Percentiles rank a stretch among this genome's conserved stretches.
Conservation (phyloP, 192 early-diverging fungal genomes). For the Coemansia sp. region DNA sequence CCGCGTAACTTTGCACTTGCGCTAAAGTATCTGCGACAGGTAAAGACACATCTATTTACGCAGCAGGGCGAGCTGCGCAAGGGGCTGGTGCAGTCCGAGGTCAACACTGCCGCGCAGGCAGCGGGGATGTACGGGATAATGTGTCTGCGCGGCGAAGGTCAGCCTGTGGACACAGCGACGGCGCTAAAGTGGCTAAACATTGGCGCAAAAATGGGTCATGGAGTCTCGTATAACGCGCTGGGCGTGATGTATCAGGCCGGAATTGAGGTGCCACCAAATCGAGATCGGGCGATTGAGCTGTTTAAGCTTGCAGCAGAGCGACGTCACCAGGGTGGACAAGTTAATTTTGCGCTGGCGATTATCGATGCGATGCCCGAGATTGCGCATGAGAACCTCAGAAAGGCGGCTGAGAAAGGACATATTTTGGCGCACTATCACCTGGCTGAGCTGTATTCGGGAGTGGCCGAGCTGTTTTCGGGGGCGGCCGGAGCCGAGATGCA, state of each 20-base stretch:
- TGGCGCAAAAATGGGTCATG: slow-evolving; percentile 65
- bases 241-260: slow-evolving; percentile 83
- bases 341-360: slow-evolving; percentile 61
- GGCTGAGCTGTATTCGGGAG: slow-evolving; percentile 64
- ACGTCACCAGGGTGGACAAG: slow-evolving; percentile 76
- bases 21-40: slow-evolving; percentile 25
- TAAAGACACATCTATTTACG: slow-evolving; percentile 18
- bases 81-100: slow-evolving; percentile 25
- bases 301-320: slow-evolving; percentile 69
- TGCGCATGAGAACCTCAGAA: slow-evolving; percentile 58
- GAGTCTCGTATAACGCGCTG: slow-evolving; percentile 67
- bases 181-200: slow-evolving; percentile 79
- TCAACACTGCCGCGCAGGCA: slow-evolving; percentile 60
- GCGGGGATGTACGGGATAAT: slow-evolving; percentile 82
- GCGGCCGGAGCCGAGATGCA: slow-evolving; percentile 31
- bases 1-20: slow-evolving; percentile 26
- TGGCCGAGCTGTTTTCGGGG: slow-evolving; percentile 57
- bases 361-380: slow-evolving; percentile 18
- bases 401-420: slow-evolving; percentile 65
- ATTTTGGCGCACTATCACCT: slow-evolving; percentile 80
- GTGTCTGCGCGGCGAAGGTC: slow-evolving; percentile 91
- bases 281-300: slow-evolving; percentile 60
- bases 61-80: slow-evolving; percentile 21
- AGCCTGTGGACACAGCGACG: slow-evolving; percentile 53
- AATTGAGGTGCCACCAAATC: slow-evolving; percentile 54